A percentile compares a stretch with the other conserved stretches of the same genome.
Conservation (phyloP, 768 basidiomycete genomes). For the Paxillus involutus region DNA sequence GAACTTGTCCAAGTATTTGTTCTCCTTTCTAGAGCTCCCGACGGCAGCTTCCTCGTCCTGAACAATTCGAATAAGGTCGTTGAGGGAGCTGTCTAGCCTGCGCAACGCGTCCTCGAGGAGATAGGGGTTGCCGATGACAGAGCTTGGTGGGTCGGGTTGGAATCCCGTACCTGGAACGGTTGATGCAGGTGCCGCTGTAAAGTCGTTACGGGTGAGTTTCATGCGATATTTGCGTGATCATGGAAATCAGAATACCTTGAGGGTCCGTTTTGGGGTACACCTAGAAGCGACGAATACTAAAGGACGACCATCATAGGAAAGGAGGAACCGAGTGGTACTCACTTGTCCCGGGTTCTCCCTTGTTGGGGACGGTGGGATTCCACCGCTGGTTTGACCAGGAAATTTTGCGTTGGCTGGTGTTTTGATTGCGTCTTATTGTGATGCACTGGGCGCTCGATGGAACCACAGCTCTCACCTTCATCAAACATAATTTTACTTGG, state of each 20-base stretch:
- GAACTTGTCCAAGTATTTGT: slow-evolving; percentile 39
- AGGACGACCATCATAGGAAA: not conserved
- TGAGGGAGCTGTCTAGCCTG: slow-evolving; percentile 44
- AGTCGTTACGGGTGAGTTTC: not conserved
- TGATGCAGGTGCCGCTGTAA: slow-evolving; percentile 21
- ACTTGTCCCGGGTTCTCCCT: slow-evolving; percentile 49
- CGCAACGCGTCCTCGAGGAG: slow-evolving; percentile 42
- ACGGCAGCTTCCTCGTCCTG: slow-evolving; percentile 41
- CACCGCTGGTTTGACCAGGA: slow-evolving; percentile 33
- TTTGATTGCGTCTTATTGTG: not conserved
- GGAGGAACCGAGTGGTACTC: slow-evolving; percentile 1
- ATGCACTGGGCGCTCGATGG: too few relatives aligned
- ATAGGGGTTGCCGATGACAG: slow-evolving; percentile 46
- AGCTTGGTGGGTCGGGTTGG: slow-evolving; percentile 11
- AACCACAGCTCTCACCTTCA: slow-evolving; percentile 22
- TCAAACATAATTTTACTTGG: slow-evolving; percentile 19
- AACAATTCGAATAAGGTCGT: slow-evolving; percentile 43
- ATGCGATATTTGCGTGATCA: not conserved
- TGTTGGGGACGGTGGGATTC: slow-evolving; percentile 44
- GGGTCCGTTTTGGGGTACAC: slow-evolving; percentile 50
- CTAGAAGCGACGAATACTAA: slow-evolving; percentile 22
- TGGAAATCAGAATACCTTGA: slow-evolving; percentile 26
- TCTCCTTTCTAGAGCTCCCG: slow-evolving; percentile 34
- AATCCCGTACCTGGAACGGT: slow-evolving; percentile 22
- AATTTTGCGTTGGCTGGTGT: slow-evolving; percentile 39